These are phyloP conservation scores for Leptographium procerum DNA, from an alignment of 2,329 filamentous ascomycete species.

Conservation along the genomic window DNA sequence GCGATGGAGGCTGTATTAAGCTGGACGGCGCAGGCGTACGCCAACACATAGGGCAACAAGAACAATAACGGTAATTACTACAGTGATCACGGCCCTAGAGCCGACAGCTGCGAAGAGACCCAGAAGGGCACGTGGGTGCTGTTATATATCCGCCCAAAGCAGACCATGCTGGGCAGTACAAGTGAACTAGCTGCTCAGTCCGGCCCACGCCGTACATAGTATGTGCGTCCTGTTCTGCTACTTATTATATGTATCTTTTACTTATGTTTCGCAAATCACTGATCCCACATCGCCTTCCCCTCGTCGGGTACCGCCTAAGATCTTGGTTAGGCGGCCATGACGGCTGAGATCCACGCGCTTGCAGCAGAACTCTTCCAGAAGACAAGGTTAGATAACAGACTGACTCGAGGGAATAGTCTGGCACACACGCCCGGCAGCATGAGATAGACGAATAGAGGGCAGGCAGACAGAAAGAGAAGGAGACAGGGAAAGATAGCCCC, in stretches of 20 bases:
- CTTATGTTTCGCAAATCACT: neutral
- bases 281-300: neutral
- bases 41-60: no score
- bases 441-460: neutral
- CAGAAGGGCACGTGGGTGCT: neutral
- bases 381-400: neutral
- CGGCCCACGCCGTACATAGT: neutral
- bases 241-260: neutral
- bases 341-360: neutral
- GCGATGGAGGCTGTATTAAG: neutral
- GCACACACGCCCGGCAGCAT: neutral
- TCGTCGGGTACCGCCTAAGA: neutral
- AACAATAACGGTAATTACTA: neutral
- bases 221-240: neutral
- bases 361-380: neutral
- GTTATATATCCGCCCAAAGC: neutral
- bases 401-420: neutral
- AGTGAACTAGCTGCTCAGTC: neutral
- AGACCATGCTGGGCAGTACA: neutral
- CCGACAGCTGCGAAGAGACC: neutral
- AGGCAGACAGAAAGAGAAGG: neutral
- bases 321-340: neutral
- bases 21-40: neutral
- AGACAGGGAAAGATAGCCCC: no score
- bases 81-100: neutral